A percentile compares a stretch with the other conserved stretches of the same genome.
phyloP scores from a whole-genome alignment of 768 basidiomycete species.

The Cyclocybe aegerita region DNA sequence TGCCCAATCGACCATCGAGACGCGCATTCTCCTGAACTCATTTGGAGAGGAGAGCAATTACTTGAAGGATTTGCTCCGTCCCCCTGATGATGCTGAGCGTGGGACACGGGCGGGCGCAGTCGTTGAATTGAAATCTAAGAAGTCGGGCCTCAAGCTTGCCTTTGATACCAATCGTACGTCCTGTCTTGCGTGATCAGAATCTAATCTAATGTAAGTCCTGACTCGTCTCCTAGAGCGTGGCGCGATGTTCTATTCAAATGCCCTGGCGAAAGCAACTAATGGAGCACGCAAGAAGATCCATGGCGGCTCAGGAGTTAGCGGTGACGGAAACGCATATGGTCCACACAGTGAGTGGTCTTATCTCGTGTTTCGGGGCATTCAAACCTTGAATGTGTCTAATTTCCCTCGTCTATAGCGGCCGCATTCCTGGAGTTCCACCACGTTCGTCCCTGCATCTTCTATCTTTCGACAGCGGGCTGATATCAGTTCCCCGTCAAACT shows the following conservation, averaged over 20 bases:
- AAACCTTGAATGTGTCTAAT: constrained; percentile 3
- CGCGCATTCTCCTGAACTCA: constrained; percentile 42
- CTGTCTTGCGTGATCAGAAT: background rate
- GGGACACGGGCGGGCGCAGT: constrained; percentile 39
- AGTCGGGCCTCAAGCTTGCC: constrained; percentile 57
- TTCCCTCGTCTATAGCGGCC: constrained; percentile 42
- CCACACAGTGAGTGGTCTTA: constrained; percentile 46
- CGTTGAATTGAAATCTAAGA: constrained; percentile 52
- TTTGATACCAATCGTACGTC: constrained; percentile 73
- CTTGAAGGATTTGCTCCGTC: constrained; percentile 39
- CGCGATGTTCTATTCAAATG: constrained; percentile 74
- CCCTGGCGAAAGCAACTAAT: constrained; percentile 42
- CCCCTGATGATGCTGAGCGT: constrained; percentile 28
- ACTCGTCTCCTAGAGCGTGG: constrained; percentile 56
- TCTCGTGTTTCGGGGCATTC: background rate
- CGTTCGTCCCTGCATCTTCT: constrained; percentile 26
- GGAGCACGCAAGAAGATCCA: constrained; percentile 73
- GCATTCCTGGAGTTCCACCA: constrained; percentile 73
- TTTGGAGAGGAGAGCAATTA: constrained; percentile 46
- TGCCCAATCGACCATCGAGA: constrained; percentile 38
- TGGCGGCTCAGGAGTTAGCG: constrained; percentile 62
- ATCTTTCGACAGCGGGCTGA: constrained; percentile 3
- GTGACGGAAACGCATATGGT: constrained; percentile 57
- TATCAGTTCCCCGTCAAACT: background rate
- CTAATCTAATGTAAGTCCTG: background rate